Base-by-base conservation (phyloP, 2,329 filamentous ascomycete species). In the Cladosporium oxysporum region DNA sequence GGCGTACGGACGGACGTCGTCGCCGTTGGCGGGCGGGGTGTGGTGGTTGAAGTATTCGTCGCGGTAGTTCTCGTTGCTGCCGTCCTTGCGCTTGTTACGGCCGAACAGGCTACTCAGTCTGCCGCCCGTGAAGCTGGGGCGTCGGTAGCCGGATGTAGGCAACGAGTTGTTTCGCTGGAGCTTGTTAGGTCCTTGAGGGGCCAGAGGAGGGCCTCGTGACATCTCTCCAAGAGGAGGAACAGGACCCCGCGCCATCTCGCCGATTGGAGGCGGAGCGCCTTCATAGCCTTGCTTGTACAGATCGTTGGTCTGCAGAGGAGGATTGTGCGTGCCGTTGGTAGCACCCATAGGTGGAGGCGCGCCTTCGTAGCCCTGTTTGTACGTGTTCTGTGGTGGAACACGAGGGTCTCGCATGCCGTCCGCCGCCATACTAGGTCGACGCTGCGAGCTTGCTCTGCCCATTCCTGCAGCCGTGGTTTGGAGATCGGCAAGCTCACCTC, bases 271-370 rank as follows among this genome's bases (percentile, higher is more conserved):
- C 7, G 47, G 47, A n/a, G 23, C 60, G 33, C 35, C 61, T 18
- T 70, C 69, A 57, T 69, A 72, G 49, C 72, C 73, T 66, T 71
- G 66, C 18, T 67, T 62, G 63, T 72, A 71, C 6, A 69, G 52
- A 53, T 68, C 58, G 41, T 53, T 14, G 50, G 61, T 2, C 47
- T 65, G 58, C 62, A 64, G 1, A 44, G 63, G 47, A n/a, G 63
- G 62, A 23, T 63, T 65, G 35, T 26, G 50, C 12, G 35, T 23
- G 59, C 16, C 41, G 58, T 35, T 66, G 60, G 33, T 61, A 8
- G 60, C 31, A 16, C 70, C 73, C 50, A 73, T 69, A 18, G 73
- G 73, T 7, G 73, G 73, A 8, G 67, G 66, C 12, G 66, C 63
- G 44, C 71, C 66, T 28, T 70, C 69, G 50, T 69, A 72, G 49